These are phyloP conservation scores for Graphiopsis chlorocephala DNA, from an alignment of 2,329 filamentous ascomycete genomes.

Conservation along the genomic window DNA sequence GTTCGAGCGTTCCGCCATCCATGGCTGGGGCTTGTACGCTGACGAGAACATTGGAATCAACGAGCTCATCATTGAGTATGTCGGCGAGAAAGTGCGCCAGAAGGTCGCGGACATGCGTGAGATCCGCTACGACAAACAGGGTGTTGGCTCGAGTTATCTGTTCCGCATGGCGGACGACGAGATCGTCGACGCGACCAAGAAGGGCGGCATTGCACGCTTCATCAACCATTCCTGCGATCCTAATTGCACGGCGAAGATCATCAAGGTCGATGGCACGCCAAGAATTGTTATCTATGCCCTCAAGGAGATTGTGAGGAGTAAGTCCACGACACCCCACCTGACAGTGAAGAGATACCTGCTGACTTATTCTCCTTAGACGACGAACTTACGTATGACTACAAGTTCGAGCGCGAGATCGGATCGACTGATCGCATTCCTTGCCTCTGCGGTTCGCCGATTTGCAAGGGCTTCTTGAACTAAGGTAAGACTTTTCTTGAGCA, in stretches of 20 bases:
- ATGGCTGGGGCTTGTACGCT: constrained; percentile 97
- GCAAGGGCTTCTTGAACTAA: constrained; percentile 97
- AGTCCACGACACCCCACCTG: constrained; percentile 42
- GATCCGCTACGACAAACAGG: constrained; percentile 87
- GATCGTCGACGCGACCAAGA: constrained; percentile 96
- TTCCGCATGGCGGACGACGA: constrained; percentile 98
- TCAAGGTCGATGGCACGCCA: constrained; percentile 96
- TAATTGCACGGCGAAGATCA: constrained; percentile 98
- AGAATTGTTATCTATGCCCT: constrained; percentile 98
- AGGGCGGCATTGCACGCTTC: constrained; percentile 94
- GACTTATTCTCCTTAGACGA: constrained; percentile 63
- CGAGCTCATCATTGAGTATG: constrained; percentile 99
- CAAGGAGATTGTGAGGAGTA: constrained; percentile 91
- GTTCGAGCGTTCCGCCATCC: constrained; percentile 94
- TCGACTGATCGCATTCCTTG: constrained; percentile 95
- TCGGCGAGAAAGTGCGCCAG: constrained; percentile 94
- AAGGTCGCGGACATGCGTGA: constrained; percentile 97
- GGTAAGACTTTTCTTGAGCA: not conserved
- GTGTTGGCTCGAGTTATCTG: constrained; percentile 94
- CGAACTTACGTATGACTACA: constrained; percentile 99
- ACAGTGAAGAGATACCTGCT: not conserved
- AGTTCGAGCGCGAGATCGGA: constrained; percentile 96
- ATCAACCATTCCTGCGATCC: constrained; percentile 99
- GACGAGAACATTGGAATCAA: constrained; percentile 96
- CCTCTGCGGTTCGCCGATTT: constrained; percentile 90